These are phyloP conservation scores for Metschnikowia sp. DNA, from an alignment of 805 yeast genomes.

Conservation along the genomic window DNA sequence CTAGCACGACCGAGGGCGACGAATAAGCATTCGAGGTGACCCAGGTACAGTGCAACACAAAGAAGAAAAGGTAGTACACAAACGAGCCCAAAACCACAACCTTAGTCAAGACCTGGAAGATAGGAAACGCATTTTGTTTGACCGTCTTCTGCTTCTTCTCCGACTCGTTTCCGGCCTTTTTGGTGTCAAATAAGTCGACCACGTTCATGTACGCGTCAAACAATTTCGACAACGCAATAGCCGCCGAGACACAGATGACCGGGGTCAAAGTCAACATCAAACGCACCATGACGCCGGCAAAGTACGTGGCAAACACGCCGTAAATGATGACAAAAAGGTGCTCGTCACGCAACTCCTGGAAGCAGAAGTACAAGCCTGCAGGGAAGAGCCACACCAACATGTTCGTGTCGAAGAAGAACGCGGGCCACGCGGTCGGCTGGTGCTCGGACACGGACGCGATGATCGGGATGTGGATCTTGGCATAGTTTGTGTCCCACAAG, in stretches of 20 bases:
- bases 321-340: slow-evolving; percentile 91
- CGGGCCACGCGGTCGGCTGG: slow-evolving; percentile 99
- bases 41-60: slow-evolving; percentile 95
- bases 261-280: slow-evolving; percentile 96
- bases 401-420: slow-evolving; percentile 91
- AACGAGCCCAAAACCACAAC: slow-evolving; percentile 64
- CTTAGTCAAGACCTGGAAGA: slow-evolving; percentile 50
- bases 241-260: slow-evolving; percentile 88
- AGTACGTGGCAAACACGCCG: slow-evolving; percentile 90
- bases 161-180: slow-evolving; percentile 1
- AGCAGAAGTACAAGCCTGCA: slow-evolving; percentile 87
- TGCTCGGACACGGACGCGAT: slow-evolving; percentile 99
- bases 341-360: slow-evolving; percentile 87
- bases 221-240: slow-evolving; percentile 79
- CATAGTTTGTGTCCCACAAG: slow-evolving; percentile 96
- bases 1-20: slow-evolving; percentile 94
- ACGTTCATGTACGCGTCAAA: slow-evolving; percentile 79
- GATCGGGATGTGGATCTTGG: slow-evolving; percentile 96
- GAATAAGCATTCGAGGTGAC: slow-evolving; percentile 94
- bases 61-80: slow-evolving; percentile 67
- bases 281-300: slow-evolving; percentile 99
- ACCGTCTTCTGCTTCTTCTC: slow-evolving; percentile 7
- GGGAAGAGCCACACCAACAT: slow-evolving; percentile 98
- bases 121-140: slow-evolving; percentile 14
- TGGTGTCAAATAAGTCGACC: slow-evolving; percentile 32